Conservation (phyloP, 2,329 filamentous ascomycete genomes). For the Aspergillus novofumigatus region DNA sequence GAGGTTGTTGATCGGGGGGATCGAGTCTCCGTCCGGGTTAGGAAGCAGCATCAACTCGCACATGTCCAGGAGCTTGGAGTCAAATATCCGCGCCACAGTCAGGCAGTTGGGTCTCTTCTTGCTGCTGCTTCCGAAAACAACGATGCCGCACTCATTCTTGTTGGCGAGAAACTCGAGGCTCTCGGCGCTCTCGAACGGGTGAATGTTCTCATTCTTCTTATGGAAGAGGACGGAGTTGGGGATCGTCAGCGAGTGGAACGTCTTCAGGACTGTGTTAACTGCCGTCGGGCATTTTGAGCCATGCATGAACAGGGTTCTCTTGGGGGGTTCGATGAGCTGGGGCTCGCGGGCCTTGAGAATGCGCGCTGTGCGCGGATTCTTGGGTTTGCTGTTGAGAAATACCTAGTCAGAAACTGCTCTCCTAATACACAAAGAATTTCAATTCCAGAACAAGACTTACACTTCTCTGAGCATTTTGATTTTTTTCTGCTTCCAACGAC, state of each 20-base stretch:
- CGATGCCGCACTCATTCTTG: slow-evolving; percentile 88
- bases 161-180: slow-evolving; percentile 92
- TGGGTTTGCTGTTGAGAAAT: slow-evolving; percentile 54
- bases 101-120: slow-evolving; percentile 96
- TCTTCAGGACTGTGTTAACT: slow-evolving; percentile 76
- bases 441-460: slow-evolving; percentile 23
- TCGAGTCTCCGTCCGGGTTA: slow-evolving; percentile 50
- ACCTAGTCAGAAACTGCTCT: slow-evolving; percentile 6
- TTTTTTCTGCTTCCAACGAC: slow-evolving; percentile 1
- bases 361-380: slow-evolving; percentile 87
- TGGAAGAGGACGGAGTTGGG: slow-evolving; percentile 85
- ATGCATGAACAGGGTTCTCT: slow-evolving; percentile 82
- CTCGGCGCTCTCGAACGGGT: slow-evolving; percentile 85
- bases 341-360: slow-evolving; percentile 90
- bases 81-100: slow-evolving; percentile 77
- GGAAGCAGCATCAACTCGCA: slow-evolving; percentile 81
- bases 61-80: slow-evolving; percentile 89
- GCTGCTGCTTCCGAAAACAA: slow-evolving; percentile 77
- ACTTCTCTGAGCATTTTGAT: slow-evolving; percentile 42
- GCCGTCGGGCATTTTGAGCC: slow-evolving; percentile 81
- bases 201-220: slow-evolving; percentile 88
- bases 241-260: slow-evolving; percentile 78
- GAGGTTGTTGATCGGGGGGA: slow-evolving; percentile 47
- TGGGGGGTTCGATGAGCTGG: slow-evolving; percentile 83
- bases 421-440: not conserved